phyloP scores from a whole-genome alignment of 495 filamentous ascomycete species.

The Neurospora intermedia region DNA sequence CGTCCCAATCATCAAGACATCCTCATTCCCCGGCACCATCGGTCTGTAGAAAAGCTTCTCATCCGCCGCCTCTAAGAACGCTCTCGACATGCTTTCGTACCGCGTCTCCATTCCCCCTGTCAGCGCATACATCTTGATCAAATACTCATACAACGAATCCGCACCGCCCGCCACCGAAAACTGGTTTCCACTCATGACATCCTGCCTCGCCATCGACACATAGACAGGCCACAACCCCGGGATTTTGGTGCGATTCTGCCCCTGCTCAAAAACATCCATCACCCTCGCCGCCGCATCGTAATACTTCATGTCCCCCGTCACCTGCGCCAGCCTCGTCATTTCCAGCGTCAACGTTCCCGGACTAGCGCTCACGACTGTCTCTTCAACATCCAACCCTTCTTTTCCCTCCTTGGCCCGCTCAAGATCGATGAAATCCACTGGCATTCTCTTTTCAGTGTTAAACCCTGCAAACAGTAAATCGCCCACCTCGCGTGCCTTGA shows the following conservation, averaged over 20 bases:
- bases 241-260: constrained; percentile 55
- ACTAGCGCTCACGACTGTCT: constrained; percentile 22
- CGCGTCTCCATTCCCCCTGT: constrained; percentile 64
- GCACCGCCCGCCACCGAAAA: constrained; percentile 68
- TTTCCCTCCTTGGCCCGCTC: constrained; percentile 31
- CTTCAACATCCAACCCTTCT: constrained; percentile 22
- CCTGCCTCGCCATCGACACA: constrained; percentile 47
- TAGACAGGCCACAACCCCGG: constrained; percentile 77
- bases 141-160: constrained; percentile 84
- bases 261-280: constrained; percentile 61
- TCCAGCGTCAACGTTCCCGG: constrained; percentile 61
- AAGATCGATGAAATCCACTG: constrained; percentile 48
- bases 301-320: constrained; percentile 78
- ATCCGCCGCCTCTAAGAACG: constrained; percentile 53
- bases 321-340: constrained; percentile 45
- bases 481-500: constrained; percentile 74
- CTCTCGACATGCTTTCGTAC: constrained; percentile 67
- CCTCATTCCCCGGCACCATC: constrained; percentile 56
- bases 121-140: constrained; percentile 61
- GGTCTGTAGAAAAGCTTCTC: constrained; percentile 66
- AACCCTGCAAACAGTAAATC: constrained; percentile 78
- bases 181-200: constrained; percentile 23
- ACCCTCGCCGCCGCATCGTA: constrained; percentile 83
- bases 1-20: constrained; percentile 57
- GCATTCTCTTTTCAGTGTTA: constrained; percentile 85